phyloP scores from a whole-genome alignment of 1,284 basidiomycete genomes.

The Cryptococcus neoformans region DNA sequence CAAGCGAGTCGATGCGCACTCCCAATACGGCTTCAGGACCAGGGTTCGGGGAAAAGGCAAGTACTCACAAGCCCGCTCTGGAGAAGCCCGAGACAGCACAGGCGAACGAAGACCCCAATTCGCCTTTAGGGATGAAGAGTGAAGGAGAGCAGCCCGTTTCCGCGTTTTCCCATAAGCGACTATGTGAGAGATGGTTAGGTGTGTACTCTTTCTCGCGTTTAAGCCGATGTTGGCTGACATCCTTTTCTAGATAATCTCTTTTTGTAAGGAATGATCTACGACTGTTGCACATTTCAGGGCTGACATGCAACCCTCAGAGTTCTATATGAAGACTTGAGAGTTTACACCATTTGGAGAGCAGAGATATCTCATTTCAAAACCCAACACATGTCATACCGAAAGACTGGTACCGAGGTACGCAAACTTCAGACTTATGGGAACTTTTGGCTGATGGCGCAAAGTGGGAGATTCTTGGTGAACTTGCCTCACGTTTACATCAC shows the following conservation, averaged over 20 bases:
- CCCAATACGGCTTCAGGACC: constrained; percentile 12
- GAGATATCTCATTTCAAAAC: constrained; percentile 99
- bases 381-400: constrained; percentile 90
- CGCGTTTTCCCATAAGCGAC: constrained; percentile 91
- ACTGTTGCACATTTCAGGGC: not conserved
- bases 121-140: constrained; percentile 47
- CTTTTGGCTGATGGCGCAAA: no score
- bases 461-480: constrained; percentile 98
- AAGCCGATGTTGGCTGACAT: constrained; percentile 2
- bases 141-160: constrained; percentile 56
- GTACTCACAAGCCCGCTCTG: constrained; percentile 24
- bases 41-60: not conserved
- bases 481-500: constrained; percentile 87
- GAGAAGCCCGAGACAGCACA: constrained; percentile 49
- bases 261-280: constrained; percentile 55
- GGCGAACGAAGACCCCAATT: constrained; percentile 30
- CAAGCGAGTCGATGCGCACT: constrained; percentile 66
- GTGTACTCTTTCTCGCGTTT: not conserved
- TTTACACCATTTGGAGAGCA: constrained; percentile 99
- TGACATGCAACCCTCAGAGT: not conserved
- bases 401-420: constrained; percentile 74
- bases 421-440: no score
- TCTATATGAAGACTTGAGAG: constrained; percentile 73
- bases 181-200: constrained; percentile 95
- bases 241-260: constrained; percentile 70